Percentiles rank a stretch among this genome's conserved stretches.
Evolutionary conservation across 768 basidiomycete genomes (phyloP).

Genomic region (Steccherinum ochraceum): DNA sequence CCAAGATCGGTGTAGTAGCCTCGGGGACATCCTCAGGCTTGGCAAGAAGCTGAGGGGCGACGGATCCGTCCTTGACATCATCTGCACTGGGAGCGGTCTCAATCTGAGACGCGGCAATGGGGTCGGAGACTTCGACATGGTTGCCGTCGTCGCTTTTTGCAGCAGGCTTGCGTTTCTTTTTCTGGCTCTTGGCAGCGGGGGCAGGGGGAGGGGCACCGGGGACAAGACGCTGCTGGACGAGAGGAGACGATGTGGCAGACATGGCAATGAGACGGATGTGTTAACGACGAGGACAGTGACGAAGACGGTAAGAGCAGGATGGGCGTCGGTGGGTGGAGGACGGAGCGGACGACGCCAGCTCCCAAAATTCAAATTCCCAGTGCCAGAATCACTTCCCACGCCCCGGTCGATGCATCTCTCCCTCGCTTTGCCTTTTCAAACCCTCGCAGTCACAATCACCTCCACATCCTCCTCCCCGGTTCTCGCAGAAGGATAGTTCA

Average conservation of each 20-base stretch:
- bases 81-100: slow-evolving; percentile 45
- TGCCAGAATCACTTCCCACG: neutral
- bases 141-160: slow-evolving; percentile 34
- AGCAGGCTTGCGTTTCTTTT: slow-evolving; percentile 61
- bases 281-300: neutral
- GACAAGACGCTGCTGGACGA: slow-evolving; percentile 43
- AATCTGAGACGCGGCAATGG: slow-evolving; percentile 35
- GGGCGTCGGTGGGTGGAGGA: neutral
- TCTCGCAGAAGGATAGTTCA: neutral
- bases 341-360: neutral
- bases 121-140: slow-evolving; percentile 40
- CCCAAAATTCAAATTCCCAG: neutral
- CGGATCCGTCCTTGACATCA: slow-evolving; percentile 41
- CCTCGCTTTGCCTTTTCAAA: neutral
- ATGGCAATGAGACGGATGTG: slow-evolving; percentile 18
- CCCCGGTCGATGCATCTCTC: neutral
- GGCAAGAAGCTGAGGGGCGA: slow-evolving; percentile 40
- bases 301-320: neutral
- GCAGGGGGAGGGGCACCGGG: slow-evolving; percentile 72
- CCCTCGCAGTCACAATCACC: no score
- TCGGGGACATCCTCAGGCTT: slow-evolving; percentile 20
- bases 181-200: slow-evolving; percentile 47
- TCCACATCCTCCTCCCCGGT: neutral
- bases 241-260: slow-evolving; percentile 24
- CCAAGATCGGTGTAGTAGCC: slow-evolving; percentile 12